These are phyloP conservation scores for Kwoniella sp. DNA, from an alignment of 768 basidiomycete species.

Conservation along the genomic window DNA sequence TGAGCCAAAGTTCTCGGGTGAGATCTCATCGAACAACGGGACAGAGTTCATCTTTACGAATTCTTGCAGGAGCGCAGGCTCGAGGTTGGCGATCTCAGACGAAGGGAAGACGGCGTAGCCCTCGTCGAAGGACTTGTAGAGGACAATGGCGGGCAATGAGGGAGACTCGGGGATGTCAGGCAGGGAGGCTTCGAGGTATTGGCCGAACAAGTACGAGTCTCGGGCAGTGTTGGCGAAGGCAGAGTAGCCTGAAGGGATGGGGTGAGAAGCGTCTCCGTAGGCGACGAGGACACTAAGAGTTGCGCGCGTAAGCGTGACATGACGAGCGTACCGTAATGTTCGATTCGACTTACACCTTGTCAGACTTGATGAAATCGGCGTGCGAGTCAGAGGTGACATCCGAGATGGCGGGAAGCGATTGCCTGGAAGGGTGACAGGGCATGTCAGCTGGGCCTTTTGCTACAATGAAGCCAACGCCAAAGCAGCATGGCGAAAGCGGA, in stretches of 20 bases:
- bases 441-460: no score
- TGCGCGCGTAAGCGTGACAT: no score
- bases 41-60: slow-evolving; percentile 84
- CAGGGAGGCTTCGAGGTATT: slow-evolving; percentile 67
- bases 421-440: slow-evolving; percentile 60
- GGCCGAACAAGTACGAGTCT: slow-evolving; percentile 90
- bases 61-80: slow-evolving; percentile 65
- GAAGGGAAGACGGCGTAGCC: slow-evolving; percentile 60
- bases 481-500: neutral
- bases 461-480: slow-evolving; percentile 1
- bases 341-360: slow-evolving; percentile 75
- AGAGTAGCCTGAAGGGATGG: slow-evolving; percentile 74
- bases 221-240: slow-evolving; percentile 82
- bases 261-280: slow-evolving; percentile 75
- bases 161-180: slow-evolving; percentile 67
- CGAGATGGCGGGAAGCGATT: slow-evolving; percentile 90
- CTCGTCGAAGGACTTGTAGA: slow-evolving; percentile 92
- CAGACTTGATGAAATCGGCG: slow-evolving; percentile 80
- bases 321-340: no score
- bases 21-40: slow-evolving; percentile 88
- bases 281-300: slow-evolving; percentile 74
- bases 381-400: slow-evolving; percentile 74
- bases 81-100: slow-evolving; percentile 32
- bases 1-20: slow-evolving; percentile 83
- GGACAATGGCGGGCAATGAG: slow-evolving; percentile 78